A percentile compares a stretch with the other conserved stretches of the same genome.
These are phyloP conservation scores for Cyberlindnera meyerae DNA, from an alignment of 805 yeast species.

Conservation along the genomic window DNA sequence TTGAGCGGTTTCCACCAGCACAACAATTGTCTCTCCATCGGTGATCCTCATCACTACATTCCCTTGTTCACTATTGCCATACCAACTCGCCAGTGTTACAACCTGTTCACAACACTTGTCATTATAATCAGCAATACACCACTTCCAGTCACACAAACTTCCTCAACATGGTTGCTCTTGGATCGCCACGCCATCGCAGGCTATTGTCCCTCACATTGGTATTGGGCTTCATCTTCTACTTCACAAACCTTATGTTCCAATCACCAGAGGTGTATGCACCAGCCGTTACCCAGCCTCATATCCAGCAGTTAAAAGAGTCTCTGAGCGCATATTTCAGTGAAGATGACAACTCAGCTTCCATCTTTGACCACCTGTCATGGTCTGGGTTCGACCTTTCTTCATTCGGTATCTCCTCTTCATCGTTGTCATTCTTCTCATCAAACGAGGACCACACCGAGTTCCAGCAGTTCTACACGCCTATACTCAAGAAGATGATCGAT, in stretches of 20 bases:
- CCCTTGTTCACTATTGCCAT: too few relatives aligned
- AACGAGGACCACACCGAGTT: slow-evolving; percentile 3
- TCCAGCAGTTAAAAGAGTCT: slow-evolving; percentile 3
- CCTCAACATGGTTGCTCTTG: slow-evolving; percentile 7
- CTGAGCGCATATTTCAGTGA: slow-evolving; percentile 8
- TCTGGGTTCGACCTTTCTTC: slow-evolving; percentile 5
- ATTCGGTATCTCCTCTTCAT: too few relatives aligned
- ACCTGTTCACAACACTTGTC: too few relatives aligned
- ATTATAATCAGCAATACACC: too few relatives aligned
- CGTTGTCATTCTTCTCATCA: neutral
- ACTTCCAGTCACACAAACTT: too few relatives aligned
- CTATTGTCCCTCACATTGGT: slow-evolving; percentile 1
- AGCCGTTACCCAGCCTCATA: slow-evolving; percentile 3
- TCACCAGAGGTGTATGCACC: slow-evolving; percentile 10
- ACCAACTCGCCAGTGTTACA: too few relatives aligned
- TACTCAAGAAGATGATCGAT: slow-evolving; percentile 3
- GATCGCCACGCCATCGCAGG: slow-evolving; percentile 11
- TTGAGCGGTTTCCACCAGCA: too few relatives aligned
- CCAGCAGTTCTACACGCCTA: slow-evolving; percentile 15
- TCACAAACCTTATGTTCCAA: slow-evolving; percentile 3
- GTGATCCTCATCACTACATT: too few relatives aligned
- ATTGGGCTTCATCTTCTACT: slow-evolving; percentile 8
- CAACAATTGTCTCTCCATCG: too few relatives aligned
- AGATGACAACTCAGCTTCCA: slow-evolving; percentile 10
- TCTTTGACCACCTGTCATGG: slow-evolving; percentile 7